A percentile compares a stretch with the other conserved stretches of the same genome.
Conservation (phyloP, 2,329 filamentous ascomycete genomes). For the Proliferodiscus dingleyae region DNA sequence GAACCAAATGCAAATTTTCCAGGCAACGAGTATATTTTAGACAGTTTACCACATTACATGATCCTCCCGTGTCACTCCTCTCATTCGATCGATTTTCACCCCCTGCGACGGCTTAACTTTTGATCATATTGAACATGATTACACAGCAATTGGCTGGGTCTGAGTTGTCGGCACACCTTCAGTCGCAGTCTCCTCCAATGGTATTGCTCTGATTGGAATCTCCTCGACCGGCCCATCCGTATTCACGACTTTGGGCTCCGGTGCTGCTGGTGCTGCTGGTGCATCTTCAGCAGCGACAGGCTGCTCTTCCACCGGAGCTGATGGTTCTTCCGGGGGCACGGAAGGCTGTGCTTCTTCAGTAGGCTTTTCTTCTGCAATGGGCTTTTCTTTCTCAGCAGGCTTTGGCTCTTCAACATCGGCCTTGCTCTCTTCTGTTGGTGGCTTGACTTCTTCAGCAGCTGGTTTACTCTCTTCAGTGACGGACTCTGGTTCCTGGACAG, state of each 20-base stretch:
- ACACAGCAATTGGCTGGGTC: neutral
- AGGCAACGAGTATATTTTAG: too few relatives aligned
- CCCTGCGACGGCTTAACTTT: too few relatives aligned
- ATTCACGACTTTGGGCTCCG: neutral
- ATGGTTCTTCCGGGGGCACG: neutral
- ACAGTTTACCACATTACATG: too few relatives aligned
- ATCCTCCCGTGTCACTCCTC: too few relatives aligned
- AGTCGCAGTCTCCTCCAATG: neutral
- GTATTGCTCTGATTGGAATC: neutral
- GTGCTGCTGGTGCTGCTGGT: too few relatives aligned
- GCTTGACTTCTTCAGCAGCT: neutral
- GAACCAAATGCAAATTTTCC: too few relatives aligned
- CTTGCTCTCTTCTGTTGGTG: neutral
- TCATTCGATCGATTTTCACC: too few relatives aligned
- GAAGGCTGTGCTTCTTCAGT: neutral
- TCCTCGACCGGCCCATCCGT: neutral
- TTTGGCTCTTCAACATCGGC: too few relatives aligned
- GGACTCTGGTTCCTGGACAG: too few relatives aligned
- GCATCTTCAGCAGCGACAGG: conserved; percentile 2
- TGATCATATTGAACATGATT: too few relatives aligned
- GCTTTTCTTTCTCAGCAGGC: neutral
- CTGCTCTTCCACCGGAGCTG: conserved; percentile 1
- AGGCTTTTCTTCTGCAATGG: neutral
- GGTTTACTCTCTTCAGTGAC: neutral
- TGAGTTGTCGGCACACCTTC: neutral